These are phyloP conservation scores for Colletotrichum salicis DNA, from an alignment of 2,329 filamentous ascomycete species.

Conservation along the genomic window DNA sequence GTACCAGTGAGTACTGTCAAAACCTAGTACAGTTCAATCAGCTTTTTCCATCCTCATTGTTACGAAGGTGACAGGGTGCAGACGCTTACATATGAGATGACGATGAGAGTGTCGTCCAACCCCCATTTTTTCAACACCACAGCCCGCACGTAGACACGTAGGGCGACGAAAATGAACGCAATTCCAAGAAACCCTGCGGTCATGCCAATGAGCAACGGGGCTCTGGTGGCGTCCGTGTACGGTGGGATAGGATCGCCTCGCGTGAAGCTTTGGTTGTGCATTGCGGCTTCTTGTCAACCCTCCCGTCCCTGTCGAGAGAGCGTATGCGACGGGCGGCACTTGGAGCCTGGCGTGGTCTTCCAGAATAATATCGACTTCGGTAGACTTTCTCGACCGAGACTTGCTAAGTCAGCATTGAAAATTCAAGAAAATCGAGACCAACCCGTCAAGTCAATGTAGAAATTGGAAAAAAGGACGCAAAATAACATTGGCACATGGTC, in stretches of 20 bases:
- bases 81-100: constrained; percentile 19
- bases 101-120: constrained; percentile 11
- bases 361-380: background rate
- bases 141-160: constrained; percentile 23
- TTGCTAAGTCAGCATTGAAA: background rate
- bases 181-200: background rate
- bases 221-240: constrained; percentile 3
- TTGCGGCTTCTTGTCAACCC: background rate
- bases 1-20: constrained; percentile 9
- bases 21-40: background rate
- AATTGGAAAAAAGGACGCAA: background rate
- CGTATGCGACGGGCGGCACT: background rate
- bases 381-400: background rate
- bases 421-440: background rate
- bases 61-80: background rate
- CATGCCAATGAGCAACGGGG: constrained; percentile 8
- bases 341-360: background rate
- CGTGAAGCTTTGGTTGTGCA: background rate
- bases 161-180: constrained; percentile 13
- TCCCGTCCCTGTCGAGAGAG: background rate
- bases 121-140: constrained; percentile 25
- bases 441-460: background rate
- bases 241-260: background rate
- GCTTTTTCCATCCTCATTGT: background rate
- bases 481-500: background rate